A percentile compares a stretch with the other conserved stretches of the same genome.
Conservation (phyloP, 148 eudicot species). For the Rhododendron mucronatum region DNA sequence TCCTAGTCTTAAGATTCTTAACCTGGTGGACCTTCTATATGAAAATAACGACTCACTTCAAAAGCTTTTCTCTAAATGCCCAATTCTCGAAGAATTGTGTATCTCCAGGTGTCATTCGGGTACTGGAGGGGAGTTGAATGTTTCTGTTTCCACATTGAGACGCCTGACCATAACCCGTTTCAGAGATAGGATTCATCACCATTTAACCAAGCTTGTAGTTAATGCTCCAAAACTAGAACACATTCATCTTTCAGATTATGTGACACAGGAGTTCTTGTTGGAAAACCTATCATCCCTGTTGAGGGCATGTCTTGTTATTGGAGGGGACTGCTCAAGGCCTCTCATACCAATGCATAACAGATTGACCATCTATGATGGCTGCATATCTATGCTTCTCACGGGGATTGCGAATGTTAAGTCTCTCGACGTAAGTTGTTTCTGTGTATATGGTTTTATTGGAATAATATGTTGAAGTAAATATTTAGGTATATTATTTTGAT, state of each 20-base stretch:
- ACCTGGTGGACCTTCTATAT: constrained; percentile 7
- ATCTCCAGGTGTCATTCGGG: neutral
- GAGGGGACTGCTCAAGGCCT: neutral
- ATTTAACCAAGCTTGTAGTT: neutral
- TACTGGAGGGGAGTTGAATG: neutral
- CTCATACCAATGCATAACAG: no score
- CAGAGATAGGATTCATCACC: neutral
- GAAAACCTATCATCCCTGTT: constrained; percentile 1
- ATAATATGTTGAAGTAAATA: neutral
- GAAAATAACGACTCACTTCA: constrained; percentile 6
- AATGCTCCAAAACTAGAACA: constrained; percentile 1
- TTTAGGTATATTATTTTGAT: neutral
- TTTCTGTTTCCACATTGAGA: neutral
- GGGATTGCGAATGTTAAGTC: neutral
- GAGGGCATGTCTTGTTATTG: neutral
- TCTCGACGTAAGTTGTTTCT: neutral
- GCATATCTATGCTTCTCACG: neutral
- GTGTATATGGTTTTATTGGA: neutral
- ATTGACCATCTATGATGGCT: neutral
- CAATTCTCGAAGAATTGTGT: constrained; percentile 19
- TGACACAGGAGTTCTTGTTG: neutral
- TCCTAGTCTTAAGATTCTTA: constrained; percentile 24
- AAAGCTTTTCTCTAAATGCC: constrained; percentile 16
- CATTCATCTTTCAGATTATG: neutral
- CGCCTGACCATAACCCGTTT: neutral